Percentiles rank a stretch among this genome's conserved stretches.
Evolutionary conservation across 2,329 filamentous ascomycete genomes (phyloP).

Genomic region (Aspergillus piperis): DNA sequence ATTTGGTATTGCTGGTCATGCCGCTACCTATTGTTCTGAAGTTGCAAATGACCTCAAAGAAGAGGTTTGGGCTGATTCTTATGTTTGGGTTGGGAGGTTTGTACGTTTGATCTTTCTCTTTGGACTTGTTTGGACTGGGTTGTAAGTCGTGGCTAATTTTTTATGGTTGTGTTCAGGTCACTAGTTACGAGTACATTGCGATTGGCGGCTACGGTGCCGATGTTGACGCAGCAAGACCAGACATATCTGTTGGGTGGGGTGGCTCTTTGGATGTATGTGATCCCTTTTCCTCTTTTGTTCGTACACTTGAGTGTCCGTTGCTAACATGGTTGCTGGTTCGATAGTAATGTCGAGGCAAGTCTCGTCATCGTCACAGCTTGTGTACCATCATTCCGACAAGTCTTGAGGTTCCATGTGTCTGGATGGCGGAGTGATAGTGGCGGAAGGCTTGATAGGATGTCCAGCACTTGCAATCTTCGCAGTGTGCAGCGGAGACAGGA

Average conservation of each 20-base stretch:
- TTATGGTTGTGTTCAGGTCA: background rate
- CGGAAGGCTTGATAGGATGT: background rate
- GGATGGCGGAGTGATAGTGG: background rate
- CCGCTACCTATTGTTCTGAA: slow-evolving; percentile 1
- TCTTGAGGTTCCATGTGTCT: background rate
- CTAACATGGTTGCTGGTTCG: background rate
- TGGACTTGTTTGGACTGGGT: background rate
- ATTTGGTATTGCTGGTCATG: background rate
- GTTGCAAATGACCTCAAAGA: background rate
- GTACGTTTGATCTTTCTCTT: background rate
- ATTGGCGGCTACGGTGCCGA: background rate
- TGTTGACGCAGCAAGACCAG: background rate
- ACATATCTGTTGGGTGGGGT: background rate
- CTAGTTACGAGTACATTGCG: background rate
- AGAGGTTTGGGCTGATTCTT: background rate
- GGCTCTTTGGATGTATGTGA: background rate
- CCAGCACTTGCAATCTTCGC: background rate
- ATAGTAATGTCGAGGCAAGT: slow-evolving; percentile 2
- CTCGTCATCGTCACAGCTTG: background rate
- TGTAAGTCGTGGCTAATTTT: too few relatives aligned
- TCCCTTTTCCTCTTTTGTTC: background rate
- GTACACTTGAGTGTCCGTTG: background rate
- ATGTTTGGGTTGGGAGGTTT: slow-evolving; percentile 1
- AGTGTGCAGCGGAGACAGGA: slow-evolving; percentile 1
- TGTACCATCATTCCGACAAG: background rate